Evolutionary conservation across 495 filamentous ascomycete genomes (phyloP), one percentile per base, ranked within the genome.

Genomic region (Bryoglossum gracile): DNA sequence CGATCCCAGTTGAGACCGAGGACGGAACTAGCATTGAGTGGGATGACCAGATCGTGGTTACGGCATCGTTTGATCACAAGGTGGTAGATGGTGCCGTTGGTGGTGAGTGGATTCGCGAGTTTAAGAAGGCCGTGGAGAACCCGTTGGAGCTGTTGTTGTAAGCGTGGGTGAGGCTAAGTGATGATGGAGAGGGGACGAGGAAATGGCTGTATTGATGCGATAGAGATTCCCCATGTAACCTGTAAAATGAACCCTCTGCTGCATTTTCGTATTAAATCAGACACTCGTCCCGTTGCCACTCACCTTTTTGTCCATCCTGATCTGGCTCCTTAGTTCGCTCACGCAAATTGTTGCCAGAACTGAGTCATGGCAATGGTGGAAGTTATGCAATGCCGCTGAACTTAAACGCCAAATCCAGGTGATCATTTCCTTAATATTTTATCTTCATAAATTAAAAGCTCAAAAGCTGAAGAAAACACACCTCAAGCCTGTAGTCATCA

Each of bases 121-220:
- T 99, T 67, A 97, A 97, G 84, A 90, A 89, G 80, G 83, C 90
- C 44, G 75, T 97, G 26, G 94, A 99, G 80, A 95, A 92, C 75
- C 94, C 94, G 42, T 73, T 99, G 48, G 89, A 95, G 71, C 74
- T 99, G 57, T 71, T 97, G 60, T 77, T 99, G 63, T 99, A 33
- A 38, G 30, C 37, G 17, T 50, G 48, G 34, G 45, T 43, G 33
- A n/a, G 34, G 14, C 34, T 16, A 37, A 42, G 34, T 3, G 17
- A 47, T 19, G 23, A 43, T 42, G 24, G 37, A 39, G 34, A 38
- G 30, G 35, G 33, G 42, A 52, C 14, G 43, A 22, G 33, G 25
- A 37, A 8, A 16, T 14, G 16, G 16, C 23, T 43, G 41, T 35
- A 43, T 13, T 41, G 33, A 36, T 38, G 39, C 37, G 44, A 50